Base-by-base conservation (phyloP, 1,139 yeast species). In the Cylindricascospora bacillispora region DNA sequence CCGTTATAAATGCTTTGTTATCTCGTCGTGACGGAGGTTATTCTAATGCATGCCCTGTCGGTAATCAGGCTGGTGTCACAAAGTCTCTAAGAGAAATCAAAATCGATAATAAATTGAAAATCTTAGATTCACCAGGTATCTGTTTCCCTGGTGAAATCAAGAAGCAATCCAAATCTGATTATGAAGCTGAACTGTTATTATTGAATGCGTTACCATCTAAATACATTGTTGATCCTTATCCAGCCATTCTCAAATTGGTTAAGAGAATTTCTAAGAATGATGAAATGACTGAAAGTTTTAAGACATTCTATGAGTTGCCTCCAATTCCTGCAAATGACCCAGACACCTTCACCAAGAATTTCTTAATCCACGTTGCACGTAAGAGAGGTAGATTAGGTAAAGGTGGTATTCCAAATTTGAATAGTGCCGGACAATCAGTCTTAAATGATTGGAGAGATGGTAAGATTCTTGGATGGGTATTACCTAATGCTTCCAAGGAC, bases 401-500 rank as follows among this genome's bases (percentile, higher is more conserved):
- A 52, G 94, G 95, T 27, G 99, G 98, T 49, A 60, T 89, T 34
- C 95, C 98, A 31, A 85, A 89, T 54, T 57, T 89, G 44, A 76
- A 73, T 35, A 67, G 89, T 39, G 94, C 98, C 9, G 95, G 93
- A 24, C 57, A 70, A 45, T 66, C 82, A 21, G 80, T 89, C 4
- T 66, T 92, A 49, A 82, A 73, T 44, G 99, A 89, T 59, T 92
- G 97, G 97, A 76, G 95, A 60, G 95, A 86, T 57, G 98, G 98
- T 35, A 73, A 93, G 52, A 71, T 89, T 44, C 59, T 77, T 33
- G 95, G 97, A 27, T 89, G 95, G 95, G 74, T 85, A 2, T 57
- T 75, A 44, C 94, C 95, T 27, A 81, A 78, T 43, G 65, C 74
- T 6, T 72, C 81, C 2, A 65, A 67, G 43, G 62, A 53, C 6